Conservation (phyloP, 305 asterid species). For the Solanum hybrid region DNA sequence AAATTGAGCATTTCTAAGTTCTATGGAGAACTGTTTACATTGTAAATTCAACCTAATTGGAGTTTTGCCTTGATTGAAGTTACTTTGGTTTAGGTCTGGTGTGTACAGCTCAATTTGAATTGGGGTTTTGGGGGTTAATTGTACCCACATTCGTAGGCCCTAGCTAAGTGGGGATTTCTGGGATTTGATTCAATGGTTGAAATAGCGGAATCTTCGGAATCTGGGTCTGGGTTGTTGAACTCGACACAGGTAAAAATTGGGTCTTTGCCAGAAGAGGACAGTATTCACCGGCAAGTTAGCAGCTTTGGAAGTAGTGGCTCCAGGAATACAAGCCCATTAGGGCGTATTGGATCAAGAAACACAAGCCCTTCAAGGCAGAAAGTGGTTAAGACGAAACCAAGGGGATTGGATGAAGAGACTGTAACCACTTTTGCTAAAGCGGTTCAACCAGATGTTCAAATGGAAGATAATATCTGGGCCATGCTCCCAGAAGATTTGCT, state of each 20-base stretch:
- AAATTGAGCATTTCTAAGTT: background rate
- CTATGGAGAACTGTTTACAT: background rate
- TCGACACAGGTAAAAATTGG: constrained; percentile 40
- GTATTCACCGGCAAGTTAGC: constrained; percentile 37
- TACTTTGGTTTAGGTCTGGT: background rate
- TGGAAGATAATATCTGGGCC: constrained; percentile 97
- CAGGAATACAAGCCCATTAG: constrained; percentile 73
- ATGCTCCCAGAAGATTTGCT: constrained; percentile 90
- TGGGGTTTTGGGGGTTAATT: background rate
- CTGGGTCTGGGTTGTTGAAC: constrained; percentile 35
- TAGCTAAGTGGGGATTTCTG: constrained; percentile 3
- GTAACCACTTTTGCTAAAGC: constrained; percentile 47
- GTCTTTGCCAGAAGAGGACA: constrained; percentile 49
- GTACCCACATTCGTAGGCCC: background rate
- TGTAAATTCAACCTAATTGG: background rate
- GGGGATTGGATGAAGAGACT: constrained; percentile 92
- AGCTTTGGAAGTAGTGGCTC: constrained; percentile 55
- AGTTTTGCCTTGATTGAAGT: background rate
- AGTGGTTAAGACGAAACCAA: constrained; percentile 67
- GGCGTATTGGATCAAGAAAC: constrained; percentile 73
- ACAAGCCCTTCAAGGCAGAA: constrained; percentile 89
- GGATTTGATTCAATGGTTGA: constrained; percentile 18
- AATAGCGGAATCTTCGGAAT: constrained; percentile 61
- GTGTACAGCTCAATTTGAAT: background rate
- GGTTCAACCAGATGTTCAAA: constrained; percentile 72